These are phyloP conservation scores for Xylaria grammica DNA, from an alignment of 495 filamentous ascomycete species.

Conservation along the genomic window DNA sequence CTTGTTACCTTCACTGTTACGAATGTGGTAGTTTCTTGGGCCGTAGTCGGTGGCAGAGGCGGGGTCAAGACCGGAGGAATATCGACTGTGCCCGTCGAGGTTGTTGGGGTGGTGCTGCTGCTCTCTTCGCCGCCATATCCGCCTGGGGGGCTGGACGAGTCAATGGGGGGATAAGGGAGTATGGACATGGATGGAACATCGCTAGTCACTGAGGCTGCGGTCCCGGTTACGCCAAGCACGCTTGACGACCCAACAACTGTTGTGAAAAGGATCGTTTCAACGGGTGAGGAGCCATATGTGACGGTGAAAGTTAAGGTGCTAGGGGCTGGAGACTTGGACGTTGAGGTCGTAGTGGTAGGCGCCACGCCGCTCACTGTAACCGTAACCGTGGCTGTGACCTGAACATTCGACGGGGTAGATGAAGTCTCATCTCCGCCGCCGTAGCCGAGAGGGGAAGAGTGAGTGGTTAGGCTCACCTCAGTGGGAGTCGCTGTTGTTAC, in stretches of 20 bases:
- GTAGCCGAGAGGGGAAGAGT: neutral
- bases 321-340: neutral
- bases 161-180: too few species aligned
- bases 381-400: neutral
- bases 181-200: neutral
- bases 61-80: neutral
- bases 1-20: neutral
- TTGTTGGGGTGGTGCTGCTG: neutral
- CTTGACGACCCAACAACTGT: neutral
- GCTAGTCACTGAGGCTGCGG: neutral
- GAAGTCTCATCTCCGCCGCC: neutral
- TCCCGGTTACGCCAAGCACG: neutral
- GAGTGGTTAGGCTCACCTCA: neutral
- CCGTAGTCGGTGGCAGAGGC: neutral
- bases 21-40: neutral
- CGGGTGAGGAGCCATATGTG: neutral
- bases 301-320: neutral
- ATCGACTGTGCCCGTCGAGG: neutral
- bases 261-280: neutral
- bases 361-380: neutral
- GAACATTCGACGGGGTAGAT: neutral
- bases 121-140: neutral
- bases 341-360: neutral
- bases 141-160: too few species aligned
- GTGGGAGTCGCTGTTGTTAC: neutral